Conservation (phyloP, 208 protist species). For the Giardia muris region DNA sequence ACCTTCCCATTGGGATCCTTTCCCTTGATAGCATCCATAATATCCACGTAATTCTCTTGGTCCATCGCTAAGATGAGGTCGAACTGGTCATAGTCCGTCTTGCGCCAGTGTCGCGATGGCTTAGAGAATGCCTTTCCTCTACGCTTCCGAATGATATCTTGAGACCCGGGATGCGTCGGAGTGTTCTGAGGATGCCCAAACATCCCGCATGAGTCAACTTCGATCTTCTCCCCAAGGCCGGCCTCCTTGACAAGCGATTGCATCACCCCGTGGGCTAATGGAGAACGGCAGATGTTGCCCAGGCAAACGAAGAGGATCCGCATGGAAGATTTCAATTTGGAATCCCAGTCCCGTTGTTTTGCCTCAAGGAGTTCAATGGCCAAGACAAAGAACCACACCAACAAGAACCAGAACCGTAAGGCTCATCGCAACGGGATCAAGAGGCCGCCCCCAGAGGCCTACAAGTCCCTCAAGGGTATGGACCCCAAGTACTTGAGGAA, state of each 20-base stretch:
- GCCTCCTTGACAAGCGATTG: slow-evolving; percentile 18
- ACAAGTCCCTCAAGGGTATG: neutral
- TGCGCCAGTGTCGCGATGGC: slow-evolving; percentile 31
- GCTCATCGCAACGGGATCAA: slow-evolving; percentile 29
- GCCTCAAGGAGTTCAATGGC: neutral
- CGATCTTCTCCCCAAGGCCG: neutral
- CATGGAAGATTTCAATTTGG: neutral
- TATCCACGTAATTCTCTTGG: slow-evolving; percentile 15
- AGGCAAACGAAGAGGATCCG: slow-evolving; percentile 42
- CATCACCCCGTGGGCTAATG: slow-evolving; percentile 34
- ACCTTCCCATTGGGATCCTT: neutral
- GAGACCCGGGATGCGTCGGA: slow-evolving; percentile 16
- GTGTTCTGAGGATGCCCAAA: slow-evolving; percentile 28
- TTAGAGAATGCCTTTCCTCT: slow-evolving; percentile 28
- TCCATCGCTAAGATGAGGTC: slow-evolving; percentile 42
- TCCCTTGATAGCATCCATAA: neutral
- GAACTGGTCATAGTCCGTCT: slow-evolving; percentile 38
- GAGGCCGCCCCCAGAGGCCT: neutral
- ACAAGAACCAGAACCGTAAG: neutral
- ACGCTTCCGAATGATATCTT: slow-evolving; percentile 7
- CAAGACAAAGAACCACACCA: slow-evolving; percentile 17
- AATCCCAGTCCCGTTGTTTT: neutral
- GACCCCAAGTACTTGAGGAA: slow-evolving; percentile 12
- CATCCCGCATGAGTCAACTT: slow-evolving; percentile 40
- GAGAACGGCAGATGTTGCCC: slow-evolving; percentile 44